Evolutionary conservation across 768 basidiomycete species (phyloP).

Genomic region (Tricholoma hemisulphureum): DNA sequence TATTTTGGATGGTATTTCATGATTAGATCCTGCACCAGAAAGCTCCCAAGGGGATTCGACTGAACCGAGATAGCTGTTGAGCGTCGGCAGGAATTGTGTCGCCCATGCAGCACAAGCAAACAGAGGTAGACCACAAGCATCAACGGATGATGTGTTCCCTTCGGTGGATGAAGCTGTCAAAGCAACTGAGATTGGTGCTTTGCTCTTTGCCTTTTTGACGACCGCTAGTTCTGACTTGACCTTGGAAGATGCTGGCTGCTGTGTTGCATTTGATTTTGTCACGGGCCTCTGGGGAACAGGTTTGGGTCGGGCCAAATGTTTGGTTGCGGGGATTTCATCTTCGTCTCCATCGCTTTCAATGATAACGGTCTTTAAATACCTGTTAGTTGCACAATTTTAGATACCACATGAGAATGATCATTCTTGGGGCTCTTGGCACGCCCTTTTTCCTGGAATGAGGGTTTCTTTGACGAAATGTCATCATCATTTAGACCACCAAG

Average conservation of each 20-base stretch:
- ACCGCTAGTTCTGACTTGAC: too few species aligned
- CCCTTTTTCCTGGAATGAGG: too few species aligned
- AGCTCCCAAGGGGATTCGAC: not conserved
- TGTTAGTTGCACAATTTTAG: too few species aligned
- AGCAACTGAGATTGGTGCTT: not conserved
- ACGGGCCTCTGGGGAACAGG: too few species aligned
- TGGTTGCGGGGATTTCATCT: too few species aligned
- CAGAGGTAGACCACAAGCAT: not conserved
- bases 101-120: not conserved
- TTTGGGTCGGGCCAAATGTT: too few species aligned
- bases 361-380: too few species aligned
- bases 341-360: too few species aligned
- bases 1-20: not conserved
- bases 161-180: not conserved
- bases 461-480: not conserved
- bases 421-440: too few species aligned
- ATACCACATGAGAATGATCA: too few species aligned
- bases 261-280: too few species aligned
- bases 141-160: not conserved
- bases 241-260: too few species aligned
- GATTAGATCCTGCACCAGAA: not conserved
- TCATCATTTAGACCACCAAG: not conserved
- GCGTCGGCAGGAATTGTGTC: slow-evolving; percentile 1
- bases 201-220: not conserved
- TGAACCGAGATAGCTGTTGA: not conserved